These are phyloP conservation scores for Paspalum vaginatum DNA, from an alignment of 176 grass and related monocot genomes.

Conservation along the genomic window DNA sequence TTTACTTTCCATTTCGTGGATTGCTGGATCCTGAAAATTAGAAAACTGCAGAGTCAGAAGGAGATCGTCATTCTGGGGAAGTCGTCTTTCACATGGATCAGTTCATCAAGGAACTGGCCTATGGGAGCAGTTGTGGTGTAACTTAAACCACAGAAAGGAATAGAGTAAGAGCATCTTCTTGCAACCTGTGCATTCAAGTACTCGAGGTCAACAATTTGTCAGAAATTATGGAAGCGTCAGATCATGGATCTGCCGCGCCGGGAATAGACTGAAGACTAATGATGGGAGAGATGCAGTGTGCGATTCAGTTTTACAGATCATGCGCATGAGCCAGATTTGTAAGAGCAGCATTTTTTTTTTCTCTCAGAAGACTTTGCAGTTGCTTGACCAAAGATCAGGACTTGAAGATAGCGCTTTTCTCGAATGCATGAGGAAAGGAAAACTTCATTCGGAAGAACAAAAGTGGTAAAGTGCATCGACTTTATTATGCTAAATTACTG, in stretches of 20 bases:
- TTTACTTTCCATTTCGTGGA: slow-evolving; percentile 41
- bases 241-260: slow-evolving; percentile 45
- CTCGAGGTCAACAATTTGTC: slow-evolving; percentile 56
- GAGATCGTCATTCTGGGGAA: slow-evolving; percentile 24
- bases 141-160: slow-evolving; percentile 40
- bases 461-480: not conserved
- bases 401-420: not conserved
- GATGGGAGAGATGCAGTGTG: not conserved
- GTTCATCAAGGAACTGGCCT: slow-evolving; percentile 39
- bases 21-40: slow-evolving; percentile 31
- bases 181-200: slow-evolving; percentile 52
- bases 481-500: not conserved
- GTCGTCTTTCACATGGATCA: slow-evolving; percentile 53
- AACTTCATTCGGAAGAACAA: slow-evolving; percentile 3
- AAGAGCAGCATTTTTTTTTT: not conserved
- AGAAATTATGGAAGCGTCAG: slow-evolving; percentile 53
- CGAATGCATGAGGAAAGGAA: slow-evolving; percentile 17
- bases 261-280: slow-evolving; percentile 30
- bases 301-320: not conserved
- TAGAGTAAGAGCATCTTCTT: slow-evolving; percentile 39
- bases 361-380: slow-evolving; percentile 13
- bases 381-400: slow-evolving; percentile 48
- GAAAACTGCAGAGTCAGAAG: slow-evolving; percentile 41
- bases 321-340: too few relatives aligned
- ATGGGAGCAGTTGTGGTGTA: slow-evolving; percentile 39